Evolutionary conservation across 2,329 filamentous ascomycete species (phyloP), one percentile per base, ranked within the genome.

Genomic region (Zasmidium citrigriseum): DNA sequence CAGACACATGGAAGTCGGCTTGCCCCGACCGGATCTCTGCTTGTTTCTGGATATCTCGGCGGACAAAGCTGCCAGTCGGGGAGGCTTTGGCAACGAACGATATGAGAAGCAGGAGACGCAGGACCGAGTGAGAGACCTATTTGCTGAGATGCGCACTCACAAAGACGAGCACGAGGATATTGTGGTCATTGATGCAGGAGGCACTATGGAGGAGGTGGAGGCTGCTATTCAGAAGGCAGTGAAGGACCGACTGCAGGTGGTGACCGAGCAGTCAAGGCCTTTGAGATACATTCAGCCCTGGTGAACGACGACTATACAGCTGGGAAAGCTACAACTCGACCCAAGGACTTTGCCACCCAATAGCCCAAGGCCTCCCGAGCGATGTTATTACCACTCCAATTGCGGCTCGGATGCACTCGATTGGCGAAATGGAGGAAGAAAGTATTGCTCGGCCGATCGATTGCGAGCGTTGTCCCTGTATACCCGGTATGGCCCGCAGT

Each of bases 91-190:
- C 1, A 84, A 82, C 18, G 95, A 99, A 80, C 82, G 90, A 62
- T 99, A 98, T 70, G 95, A 99, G 78, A 89, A 86, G 72, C 84
- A 83, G 59, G 86, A 87, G 69, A 90, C 96, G 85, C 95, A 99
- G 77, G 80, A 82, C 60, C 83, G 86, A 10, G 95, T 98, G 14
- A 79, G 90, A 20, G 83, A 87, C 61, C 73, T 96, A 51, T 97
- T 96, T 73, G 82, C 76, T 44, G 77, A 77, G 12, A 68, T 88
- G 64, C 55, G 63, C 27, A 59, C 54, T 29, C 68, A 69, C 48
- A 76, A 80, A 62, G 77, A 79, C 52, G 79, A 82, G 58, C 76
- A 76, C 23, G 78, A 80, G 25, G 79, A 84, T 60, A 80, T 87
- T 56, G 74, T 77, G 27, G 71, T 78, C 4, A 75, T 88, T 50